Conservation (phyloP, 306 rosid genomes). For the Vigna nakashimae region DNA sequence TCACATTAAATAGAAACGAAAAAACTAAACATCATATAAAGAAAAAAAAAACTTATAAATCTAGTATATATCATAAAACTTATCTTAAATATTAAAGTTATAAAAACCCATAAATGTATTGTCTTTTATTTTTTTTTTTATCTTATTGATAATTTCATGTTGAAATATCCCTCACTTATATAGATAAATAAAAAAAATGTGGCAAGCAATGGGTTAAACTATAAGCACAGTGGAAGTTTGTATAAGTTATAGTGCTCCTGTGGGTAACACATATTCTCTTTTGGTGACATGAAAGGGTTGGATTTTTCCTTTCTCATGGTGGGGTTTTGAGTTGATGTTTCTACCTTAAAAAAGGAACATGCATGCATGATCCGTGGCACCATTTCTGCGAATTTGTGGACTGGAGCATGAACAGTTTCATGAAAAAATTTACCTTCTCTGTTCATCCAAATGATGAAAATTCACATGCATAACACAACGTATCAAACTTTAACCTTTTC, state of each 20-base stretch:
- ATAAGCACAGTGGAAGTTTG: background rate
- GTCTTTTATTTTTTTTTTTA: no score
- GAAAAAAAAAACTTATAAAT: no score
- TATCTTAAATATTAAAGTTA: no score
- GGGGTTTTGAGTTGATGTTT: slow-evolving; percentile 41
- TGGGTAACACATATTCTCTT: background rate
- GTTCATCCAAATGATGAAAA: slow-evolving; percentile 58
- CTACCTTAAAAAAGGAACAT: slow-evolving; percentile 35
- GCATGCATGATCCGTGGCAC: slow-evolving; percentile 33
- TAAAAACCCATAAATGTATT: no score
- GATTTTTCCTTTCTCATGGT: background rate
- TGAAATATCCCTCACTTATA: no score
- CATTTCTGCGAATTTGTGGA: slow-evolving; percentile 29
- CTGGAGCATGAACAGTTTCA: background rate
- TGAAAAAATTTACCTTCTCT: background rate
- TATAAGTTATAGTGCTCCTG: background rate
- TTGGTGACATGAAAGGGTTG: background rate
- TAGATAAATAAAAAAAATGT: background rate
- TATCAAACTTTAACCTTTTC: slow-evolving; percentile 36
- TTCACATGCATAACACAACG: slow-evolving; percentile 62
- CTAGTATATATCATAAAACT: no score
- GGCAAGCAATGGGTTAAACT: background rate
- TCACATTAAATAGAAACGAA: no score
- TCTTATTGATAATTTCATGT: no score
- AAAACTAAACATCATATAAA: no score